Evolutionary conservation across 192 early-diverging fungal genomes (phyloP).

Genomic region (Cetraspora pellucida): DNA sequence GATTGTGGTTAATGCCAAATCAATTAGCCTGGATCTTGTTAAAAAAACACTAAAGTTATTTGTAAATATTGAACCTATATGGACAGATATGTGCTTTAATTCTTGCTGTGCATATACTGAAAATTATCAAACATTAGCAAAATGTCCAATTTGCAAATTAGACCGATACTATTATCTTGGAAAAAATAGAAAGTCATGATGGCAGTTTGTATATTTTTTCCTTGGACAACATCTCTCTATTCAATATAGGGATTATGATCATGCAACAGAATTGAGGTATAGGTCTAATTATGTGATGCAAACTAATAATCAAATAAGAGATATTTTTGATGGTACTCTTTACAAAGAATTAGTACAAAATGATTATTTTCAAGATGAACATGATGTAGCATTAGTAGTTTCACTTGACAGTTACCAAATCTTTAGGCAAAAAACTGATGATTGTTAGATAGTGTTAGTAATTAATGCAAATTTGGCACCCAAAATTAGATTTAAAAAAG

Average conservation of each 20-base stretch:
- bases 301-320: background rate
- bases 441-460: background rate
- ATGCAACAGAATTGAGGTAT: background rate
- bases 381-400: background rate
- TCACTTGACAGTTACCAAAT: conserved; percentile 1
- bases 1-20: background rate
- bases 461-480: too few species aligned
- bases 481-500: too few species aligned
- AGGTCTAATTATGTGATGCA: background rate
- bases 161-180: background rate
- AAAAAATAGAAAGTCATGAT: background rate
- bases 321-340: background rate
- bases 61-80: background rate
- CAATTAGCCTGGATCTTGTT: background rate
- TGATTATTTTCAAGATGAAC: background rate
- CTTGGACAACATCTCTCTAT: background rate
- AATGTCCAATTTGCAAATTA: background rate
- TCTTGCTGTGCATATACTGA: background rate
- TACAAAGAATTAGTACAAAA: background rate
- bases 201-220: background rate
- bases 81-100: conserved; percentile 5
- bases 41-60: background rate
- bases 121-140: background rate
- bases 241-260: background rate
- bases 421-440: conserved; percentile 1